A percentile compares a stretch with the other conserved stretches of the same genome.
Conservation (phyloP, 1,284 basidiomycete genomes). For the Boletus smithii region DNA sequence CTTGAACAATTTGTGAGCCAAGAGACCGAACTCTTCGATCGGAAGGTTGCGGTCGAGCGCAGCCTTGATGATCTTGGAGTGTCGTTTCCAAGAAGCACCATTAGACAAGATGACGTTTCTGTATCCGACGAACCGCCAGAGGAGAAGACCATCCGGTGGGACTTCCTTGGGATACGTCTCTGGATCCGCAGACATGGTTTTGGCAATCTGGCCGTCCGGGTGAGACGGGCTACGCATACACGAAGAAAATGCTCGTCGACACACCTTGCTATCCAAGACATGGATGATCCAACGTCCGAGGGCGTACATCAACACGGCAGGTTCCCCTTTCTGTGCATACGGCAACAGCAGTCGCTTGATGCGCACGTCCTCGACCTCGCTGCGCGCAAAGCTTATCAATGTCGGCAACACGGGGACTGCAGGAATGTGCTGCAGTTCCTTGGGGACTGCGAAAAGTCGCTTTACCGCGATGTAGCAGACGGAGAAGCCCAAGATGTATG, state of each 20-base stretch:
- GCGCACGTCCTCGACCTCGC: constrained; percentile 2
- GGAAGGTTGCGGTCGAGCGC: background rate
- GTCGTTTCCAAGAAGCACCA: constrained; percentile 1
- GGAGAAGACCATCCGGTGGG: background rate
- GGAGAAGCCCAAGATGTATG: background rate
- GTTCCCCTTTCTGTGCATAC: constrained; percentile 1
- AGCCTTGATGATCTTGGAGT: constrained; percentile 1
- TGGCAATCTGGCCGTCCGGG: background rate
- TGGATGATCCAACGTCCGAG: constrained; percentile 5
- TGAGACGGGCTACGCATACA: background rate
- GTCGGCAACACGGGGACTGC: background rate
- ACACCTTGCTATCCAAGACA: constrained; percentile 4
- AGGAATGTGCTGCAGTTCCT: constrained; percentile 1
- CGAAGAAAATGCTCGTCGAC: background rate
- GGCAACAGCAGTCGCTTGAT: constrained; percentile 5
- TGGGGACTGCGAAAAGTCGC: background rate
- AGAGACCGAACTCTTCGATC: constrained; percentile 4
- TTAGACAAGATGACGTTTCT: background rate
- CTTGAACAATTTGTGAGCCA: constrained; percentile 5
- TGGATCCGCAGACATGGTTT: background rate
- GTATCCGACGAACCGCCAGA: background rate
- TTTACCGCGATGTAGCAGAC: background rate
- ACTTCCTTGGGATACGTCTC: constrained; percentile 2
- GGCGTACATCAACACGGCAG: constrained; percentile 4
- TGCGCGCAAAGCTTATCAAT: constrained; percentile 2